phyloP scores from a whole-genome alignment of 2,329 filamentous ascomycete genomes.

The Trichophyton benhamiae region DNA sequence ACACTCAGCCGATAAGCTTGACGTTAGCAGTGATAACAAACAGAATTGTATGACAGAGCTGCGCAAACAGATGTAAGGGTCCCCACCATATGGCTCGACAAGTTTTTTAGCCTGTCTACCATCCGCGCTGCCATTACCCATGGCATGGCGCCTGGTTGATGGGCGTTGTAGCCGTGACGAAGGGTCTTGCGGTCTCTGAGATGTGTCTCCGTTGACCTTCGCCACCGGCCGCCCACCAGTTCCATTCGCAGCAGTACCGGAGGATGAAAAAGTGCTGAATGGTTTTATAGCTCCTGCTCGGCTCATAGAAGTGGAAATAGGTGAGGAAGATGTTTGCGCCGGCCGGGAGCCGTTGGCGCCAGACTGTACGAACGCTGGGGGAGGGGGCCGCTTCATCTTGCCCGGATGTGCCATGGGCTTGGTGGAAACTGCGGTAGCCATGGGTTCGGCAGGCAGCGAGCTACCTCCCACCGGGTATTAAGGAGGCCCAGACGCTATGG shows the following conservation, averaged over 20 bases:
- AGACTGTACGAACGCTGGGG: conserved; percentile 49
- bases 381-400: conserved; percentile 58
- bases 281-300: conserved; percentile 44
- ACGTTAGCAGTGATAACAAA: background rate
- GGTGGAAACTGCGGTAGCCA: conserved; percentile 36
- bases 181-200: background rate
- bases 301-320: conserved; percentile 40
- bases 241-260: conserved; percentile 34
- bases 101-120: conserved; percentile 27
- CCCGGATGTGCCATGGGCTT: conserved; percentile 31
- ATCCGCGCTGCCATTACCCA: conserved; percentile 22
- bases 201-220: conserved; percentile 1
- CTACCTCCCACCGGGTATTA: background rate
- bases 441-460: conserved; percentile 13
- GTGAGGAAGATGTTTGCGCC: conserved; percentile 49
- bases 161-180: conserved; percentile 23
- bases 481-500: background rate
- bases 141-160: conserved; percentile 31
- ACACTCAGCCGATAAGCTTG: background rate
- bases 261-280: conserved; percentile 34
- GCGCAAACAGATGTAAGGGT: background rate
- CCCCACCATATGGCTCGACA: conserved; percentile 36
- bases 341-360: conserved; percentile 45
- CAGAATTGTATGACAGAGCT: background rate
- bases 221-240: conserved; percentile 21